Conservation (phyloP, 257 asterid genomes). For the Solanum okadae region DNA sequence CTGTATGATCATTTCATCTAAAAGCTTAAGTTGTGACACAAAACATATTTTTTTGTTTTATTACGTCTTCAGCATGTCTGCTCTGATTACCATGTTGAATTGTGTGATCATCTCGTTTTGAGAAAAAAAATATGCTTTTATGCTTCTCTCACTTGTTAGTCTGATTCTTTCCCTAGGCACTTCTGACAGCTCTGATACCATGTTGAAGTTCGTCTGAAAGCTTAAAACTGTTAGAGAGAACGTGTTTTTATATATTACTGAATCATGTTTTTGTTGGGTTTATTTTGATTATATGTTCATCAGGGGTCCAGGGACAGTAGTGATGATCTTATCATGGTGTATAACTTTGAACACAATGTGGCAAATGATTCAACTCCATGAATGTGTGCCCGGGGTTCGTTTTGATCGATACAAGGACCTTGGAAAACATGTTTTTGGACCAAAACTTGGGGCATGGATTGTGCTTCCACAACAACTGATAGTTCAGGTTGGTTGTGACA, state of each 20-base stretch:
- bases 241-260: neutral
- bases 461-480: conserved; percentile 88
- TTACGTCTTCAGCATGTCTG: neutral
- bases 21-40: neutral
- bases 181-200: neutral
- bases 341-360: conserved; percentile 80
- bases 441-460: conserved; percentile 64
- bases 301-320: conserved; percentile 87
- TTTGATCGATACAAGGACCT: conserved; percentile 69
- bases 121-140: neutral
- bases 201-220: neutral
- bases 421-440: conserved; percentile 69
- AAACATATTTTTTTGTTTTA: neutral
- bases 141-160: neutral
- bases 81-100: neutral
- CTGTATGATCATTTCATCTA: neutral
- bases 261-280: neutral
- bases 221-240: neutral
- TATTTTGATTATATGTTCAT: neutral
- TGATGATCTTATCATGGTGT: conserved; percentile 67
- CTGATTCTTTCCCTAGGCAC: neutral
- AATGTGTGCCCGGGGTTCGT: conserved; percentile 70
- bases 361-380: conserved; percentile 89
- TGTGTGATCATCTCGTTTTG: neutral
- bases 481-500: conserved; percentile 84